Percentiles rank a stretch among this genome's conserved stretches.
These are phyloP conservation scores for Podosphaera fusca DNA, from an alignment of 2,329 filamentous ascomycete species.

Conservation along the genomic window DNA sequence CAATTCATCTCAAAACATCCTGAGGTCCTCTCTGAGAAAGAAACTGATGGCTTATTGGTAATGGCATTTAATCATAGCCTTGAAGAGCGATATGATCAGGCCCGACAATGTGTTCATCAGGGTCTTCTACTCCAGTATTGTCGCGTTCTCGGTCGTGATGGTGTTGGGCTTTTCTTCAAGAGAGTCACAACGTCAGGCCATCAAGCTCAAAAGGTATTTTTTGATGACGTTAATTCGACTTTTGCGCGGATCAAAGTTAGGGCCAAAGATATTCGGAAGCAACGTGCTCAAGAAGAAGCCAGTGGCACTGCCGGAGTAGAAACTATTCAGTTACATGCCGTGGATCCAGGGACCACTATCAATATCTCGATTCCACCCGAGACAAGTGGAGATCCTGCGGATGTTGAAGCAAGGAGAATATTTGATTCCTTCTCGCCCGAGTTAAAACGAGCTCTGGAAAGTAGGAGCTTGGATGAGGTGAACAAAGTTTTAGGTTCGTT, in stretches of 20 bases:
- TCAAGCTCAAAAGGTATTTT: constrained; percentile 75
- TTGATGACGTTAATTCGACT: constrained; percentile 76
- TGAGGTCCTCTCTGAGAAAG: constrained; percentile 54
- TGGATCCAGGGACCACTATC: constrained; percentile 80
- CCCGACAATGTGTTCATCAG: constrained; percentile 78
- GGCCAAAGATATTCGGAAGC: constrained; percentile 23
- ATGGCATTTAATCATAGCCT: constrained; percentile 80
- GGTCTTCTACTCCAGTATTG: constrained; percentile 87
- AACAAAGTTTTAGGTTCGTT: constrained; percentile 75
- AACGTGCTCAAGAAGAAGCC: constrained; percentile 28
- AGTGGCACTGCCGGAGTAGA: constrained; percentile 47
- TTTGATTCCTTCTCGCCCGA: constrained; percentile 70
- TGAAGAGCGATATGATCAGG: constrained; percentile 50
- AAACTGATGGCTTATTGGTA: constrained; percentile 76
- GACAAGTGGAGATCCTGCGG: constrained; percentile 40
- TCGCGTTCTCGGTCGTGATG: constrained; percentile 66
- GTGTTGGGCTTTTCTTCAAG: constrained; percentile 85
- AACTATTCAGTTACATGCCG: constrained; percentile 92
- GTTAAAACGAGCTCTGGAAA: constrained; percentile 60
- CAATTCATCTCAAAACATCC: constrained; percentile 63
- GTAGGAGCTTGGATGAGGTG: constrained; percentile 71
- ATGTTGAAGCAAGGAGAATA: constrained; percentile 42
- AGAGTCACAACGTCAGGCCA: constrained; percentile 76
- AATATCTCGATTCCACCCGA: constrained; percentile 60
- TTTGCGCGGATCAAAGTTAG: constrained; percentile 63